Base-by-base conservation (phyloP, 164 flowering plant species). In the Magnolia sinica region DNA sequence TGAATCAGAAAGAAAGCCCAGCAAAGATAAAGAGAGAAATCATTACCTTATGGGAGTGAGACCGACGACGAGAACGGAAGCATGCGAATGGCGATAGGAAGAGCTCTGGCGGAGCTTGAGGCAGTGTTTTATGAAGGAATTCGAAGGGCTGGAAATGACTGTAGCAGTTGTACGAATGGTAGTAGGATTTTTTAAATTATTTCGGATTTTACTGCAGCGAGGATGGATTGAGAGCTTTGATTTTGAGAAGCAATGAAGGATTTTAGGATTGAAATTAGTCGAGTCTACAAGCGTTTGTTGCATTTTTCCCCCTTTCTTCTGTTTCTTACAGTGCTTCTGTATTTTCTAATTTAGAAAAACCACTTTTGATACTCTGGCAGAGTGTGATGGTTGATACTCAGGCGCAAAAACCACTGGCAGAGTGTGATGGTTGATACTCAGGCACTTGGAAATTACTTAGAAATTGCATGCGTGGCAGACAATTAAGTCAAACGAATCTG, bases 51-150 rank as follows among this genome's bases (percentile, higher is more conserved):
- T 90, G 18, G 95, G 97, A 18, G 93, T 91, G 68, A 88, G 58
- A n/a, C 98, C 97, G n/a, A 95, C 93, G 64, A 95, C 88, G 65
- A 95, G 87, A 76, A 80, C 92, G 5, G 89, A 89, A 64, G 85
- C 87, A 73, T 91, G 92, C 73, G 87, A 76, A 77, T 91, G 92
- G 72, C 99, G 97, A 82, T 92, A 95, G 68, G 92, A 86, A 49
- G 98, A 88, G 89, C 88, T 91, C 20, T 85, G 87, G 31, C 94
- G 89, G 50, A 95, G 97, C 89, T 93, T 95, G 78, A 91, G 67
- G 76, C 98, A 90, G 88, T 93, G 98, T 76, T 92, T 95, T 31
- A 93, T 92, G 74, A 95, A 91, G 14, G 97, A 91, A 86, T 95
- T 95, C 0, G 99, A 82, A 22, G 92, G 81, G 81, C 97, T 90